A percentile compares a stretch with the other conserved stretches of the same genome.
phyloP scores from a whole-genome alignment of 2,329 filamentous ascomycete genomes.

The Ophiostoma quercus region DNA sequence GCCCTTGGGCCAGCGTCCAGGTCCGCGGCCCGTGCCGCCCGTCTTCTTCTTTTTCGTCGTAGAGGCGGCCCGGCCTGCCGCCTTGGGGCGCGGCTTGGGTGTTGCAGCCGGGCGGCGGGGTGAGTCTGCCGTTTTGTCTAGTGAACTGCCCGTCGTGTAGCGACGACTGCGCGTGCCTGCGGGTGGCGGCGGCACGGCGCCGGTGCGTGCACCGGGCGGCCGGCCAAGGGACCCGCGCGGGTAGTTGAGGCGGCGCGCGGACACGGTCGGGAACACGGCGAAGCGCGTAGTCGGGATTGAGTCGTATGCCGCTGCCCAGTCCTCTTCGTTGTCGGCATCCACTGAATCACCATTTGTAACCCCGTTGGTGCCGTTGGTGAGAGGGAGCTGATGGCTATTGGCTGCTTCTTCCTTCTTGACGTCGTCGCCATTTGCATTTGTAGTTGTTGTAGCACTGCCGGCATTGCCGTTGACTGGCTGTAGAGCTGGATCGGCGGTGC shows the following conservation, averaged over 20 bases:
- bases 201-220: conserved; percentile 36
- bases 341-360: not conserved
- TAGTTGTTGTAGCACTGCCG: not conserved
- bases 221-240: conserved; percentile 41
- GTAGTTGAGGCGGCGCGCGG: conserved; percentile 45
- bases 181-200: conserved; percentile 25
- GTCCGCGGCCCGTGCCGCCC: conserved; percentile 59
- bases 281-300: conserved; percentile 66
- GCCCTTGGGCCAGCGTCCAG: conserved; percentile 62
- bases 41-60: conserved; percentile 48
- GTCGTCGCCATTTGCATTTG: not conserved
- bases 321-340: conserved; percentile 28
- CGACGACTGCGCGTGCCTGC: conserved; percentile 36
- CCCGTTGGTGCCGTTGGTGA: not conserved
- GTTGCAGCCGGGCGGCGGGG: conserved; percentile 34
- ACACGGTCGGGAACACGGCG: conserved; percentile 68
- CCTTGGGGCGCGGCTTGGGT: conserved; percentile 39
- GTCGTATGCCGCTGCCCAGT: conserved; percentile 47
- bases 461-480: conserved; percentile 11
- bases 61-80: conserved; percentile 25
- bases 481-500: not conserved
- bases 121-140: not conserved
- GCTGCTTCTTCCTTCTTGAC: conserved; percentile 2
- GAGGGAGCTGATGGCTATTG: not conserved
- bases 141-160: not conserved